These are phyloP conservation scores for Cytospora paraplurivora DNA, from an alignment of 2,329 filamentous ascomycete genomes.

Conservation along the genomic window DNA sequence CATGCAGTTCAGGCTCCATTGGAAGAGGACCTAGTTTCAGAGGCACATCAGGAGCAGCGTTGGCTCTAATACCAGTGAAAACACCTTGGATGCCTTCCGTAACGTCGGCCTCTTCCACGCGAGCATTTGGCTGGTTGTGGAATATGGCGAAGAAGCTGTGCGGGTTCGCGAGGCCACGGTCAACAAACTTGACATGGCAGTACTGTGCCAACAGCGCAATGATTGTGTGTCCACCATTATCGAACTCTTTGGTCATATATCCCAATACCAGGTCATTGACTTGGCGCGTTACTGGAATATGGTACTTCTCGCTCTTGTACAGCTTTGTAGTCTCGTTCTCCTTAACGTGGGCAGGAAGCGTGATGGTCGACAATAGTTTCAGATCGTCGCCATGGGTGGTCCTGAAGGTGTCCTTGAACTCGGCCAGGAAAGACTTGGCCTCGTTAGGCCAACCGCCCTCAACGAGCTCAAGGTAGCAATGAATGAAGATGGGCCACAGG, in stretches of 20 bases:
- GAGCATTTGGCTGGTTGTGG: slow-evolving; percentile 58
- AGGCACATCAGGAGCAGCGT: slow-evolving; percentile 56
- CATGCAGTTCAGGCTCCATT: slow-evolving; percentile 78
- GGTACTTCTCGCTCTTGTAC: slow-evolving; percentile 85
- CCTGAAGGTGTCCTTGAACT: slow-evolving; percentile 70
- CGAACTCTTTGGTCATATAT: slow-evolving; percentile 77
- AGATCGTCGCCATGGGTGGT: slow-evolving; percentile 80
- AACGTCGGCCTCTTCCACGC: slow-evolving; percentile 64
- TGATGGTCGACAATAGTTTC: slow-evolving; percentile 71
- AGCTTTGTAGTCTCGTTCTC: slow-evolving; percentile 78
- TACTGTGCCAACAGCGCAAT: slow-evolving; percentile 68
- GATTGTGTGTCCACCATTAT: slow-evolving; percentile 77
- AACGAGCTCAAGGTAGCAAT: slow-evolving; percentile 83
- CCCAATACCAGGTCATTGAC: slow-evolving; percentile 22
- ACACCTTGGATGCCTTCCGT: slow-evolving; percentile 66
- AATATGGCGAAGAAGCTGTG: slow-evolving; percentile 65
- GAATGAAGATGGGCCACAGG: slow-evolving; percentile 92
- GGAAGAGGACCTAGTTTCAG: slow-evolving; percentile 81
- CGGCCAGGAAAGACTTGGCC: slow-evolving; percentile 71
- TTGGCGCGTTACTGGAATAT: slow-evolving; percentile 77
- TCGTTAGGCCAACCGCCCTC: slow-evolving; percentile 71
- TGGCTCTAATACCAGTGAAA: slow-evolving; percentile 63
- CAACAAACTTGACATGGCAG: slow-evolving; percentile 60
- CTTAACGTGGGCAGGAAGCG: slow-evolving; percentile 73
- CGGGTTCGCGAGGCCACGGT: slow-evolving; percentile 64